Evolutionary conservation across 108 stramenopile genomes (phyloP), one percentile per base, ranked within the genome.

Genomic region (Licmophora abbreviata): DNA sequence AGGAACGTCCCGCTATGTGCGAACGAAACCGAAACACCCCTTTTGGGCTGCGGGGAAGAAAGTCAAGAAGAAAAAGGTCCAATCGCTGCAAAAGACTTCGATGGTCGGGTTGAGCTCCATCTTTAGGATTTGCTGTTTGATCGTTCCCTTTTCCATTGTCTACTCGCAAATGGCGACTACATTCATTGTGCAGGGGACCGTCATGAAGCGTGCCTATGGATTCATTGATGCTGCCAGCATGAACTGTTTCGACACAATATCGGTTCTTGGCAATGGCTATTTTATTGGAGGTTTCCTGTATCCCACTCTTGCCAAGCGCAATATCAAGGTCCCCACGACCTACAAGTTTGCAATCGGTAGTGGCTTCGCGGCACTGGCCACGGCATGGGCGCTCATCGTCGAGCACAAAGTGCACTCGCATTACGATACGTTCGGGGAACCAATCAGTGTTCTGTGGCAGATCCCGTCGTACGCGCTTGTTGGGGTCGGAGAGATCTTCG

Each of bases 301-400:
- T 58, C 89, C 89, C 6, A 54, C 44, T 3, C 59, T 91, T 31
- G 68, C 55, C 22, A 64, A 61, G 22, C 61, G 76, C 5, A 71
- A 72, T 25, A 84, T 91, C 48, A 76, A 76, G 60, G 57, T 91
- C 2, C 66, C 84, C 22, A 91, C 85, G 1, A 76, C 85, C 3
- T 68, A 82, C 68, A 91, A 86, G 56, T 91, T 91, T 62, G 83
- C 89, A 24, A 76, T 91, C 52, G 89, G 89, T n/a, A 74, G 75
- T 17, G 63, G 51, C 8, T 64, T 77, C 27, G 84, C 83, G 12
- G 68, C 78, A 0, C 27, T 67, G 27, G 82, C 85, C 3, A 77
- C 86, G 8, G 76, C 49, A 27, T 79, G 77, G 69, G 85, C 83
- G 7, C 49, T 86, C 10, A 15, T 86, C 0, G 77, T 79, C 3